Evolutionary conservation across 192 early-diverging fungal species (phyloP).

Genomic region (Coemansia biformis): DNA sequence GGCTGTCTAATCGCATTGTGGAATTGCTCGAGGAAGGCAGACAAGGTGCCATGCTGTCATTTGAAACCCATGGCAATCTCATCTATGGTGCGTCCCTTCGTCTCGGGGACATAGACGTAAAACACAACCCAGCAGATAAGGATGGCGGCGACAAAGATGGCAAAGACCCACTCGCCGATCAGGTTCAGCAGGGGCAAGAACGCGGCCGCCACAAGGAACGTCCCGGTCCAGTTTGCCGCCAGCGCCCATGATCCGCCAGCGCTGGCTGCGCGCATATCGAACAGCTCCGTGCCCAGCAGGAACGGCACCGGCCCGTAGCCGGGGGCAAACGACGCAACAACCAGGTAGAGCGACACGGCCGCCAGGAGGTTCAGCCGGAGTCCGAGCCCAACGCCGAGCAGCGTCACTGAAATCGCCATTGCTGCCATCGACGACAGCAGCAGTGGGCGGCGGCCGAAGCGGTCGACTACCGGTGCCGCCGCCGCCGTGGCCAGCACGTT

Average conservation of each 20-base stretch:
- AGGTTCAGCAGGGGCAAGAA: slow-evolving; percentile 37
- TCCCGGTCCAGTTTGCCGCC: slow-evolving; percentile 45
- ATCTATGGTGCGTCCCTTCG: slow-evolving; percentile 43
- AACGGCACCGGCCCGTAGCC: slow-evolving; percentile 49
- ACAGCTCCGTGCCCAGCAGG: slow-evolving; percentile 46
- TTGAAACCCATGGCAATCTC: slow-evolving; percentile 30
- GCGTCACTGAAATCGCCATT: slow-evolving; percentile 58
- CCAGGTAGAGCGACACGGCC: slow-evolving; percentile 53
- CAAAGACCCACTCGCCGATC: slow-evolving; percentile 50
- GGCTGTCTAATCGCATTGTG: no score
- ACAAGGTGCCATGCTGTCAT: no score
- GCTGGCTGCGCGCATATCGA: slow-evolving; percentile 32
- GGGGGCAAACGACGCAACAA: slow-evolving; percentile 48
- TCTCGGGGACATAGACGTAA: slow-evolving; percentile 40
- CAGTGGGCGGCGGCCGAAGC: slow-evolving; percentile 67
- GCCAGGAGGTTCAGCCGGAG: slow-evolving; percentile 75
- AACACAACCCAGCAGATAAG: slow-evolving; percentile 21
- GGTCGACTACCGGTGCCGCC: slow-evolving; percentile 70
- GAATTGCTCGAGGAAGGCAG: no score
- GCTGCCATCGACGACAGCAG: slow-evolving; percentile 61
- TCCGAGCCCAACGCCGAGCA: slow-evolving; percentile 59
- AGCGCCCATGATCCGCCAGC: slow-evolving; percentile 45
- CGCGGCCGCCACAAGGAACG: slow-evolving; percentile 35
- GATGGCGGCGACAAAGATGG: slow-evolving; percentile 35
- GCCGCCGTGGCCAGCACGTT: slow-evolving; percentile 72